phyloP scores from a whole-genome alignment of 2,329 filamentous ascomycete species.

The Dothideomycetes sp. region DNA sequence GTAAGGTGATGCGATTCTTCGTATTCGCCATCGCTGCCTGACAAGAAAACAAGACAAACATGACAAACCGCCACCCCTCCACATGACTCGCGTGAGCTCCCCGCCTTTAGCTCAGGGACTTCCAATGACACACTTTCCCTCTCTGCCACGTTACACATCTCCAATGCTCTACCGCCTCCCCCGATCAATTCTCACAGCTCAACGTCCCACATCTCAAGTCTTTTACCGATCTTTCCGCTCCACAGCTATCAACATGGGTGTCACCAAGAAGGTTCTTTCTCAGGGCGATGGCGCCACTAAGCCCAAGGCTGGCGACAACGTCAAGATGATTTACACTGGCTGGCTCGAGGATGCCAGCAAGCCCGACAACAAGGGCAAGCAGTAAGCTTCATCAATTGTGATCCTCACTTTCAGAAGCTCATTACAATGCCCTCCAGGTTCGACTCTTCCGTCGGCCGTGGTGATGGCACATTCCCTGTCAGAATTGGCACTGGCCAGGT shows the following conservation, averaged over 20 bases:
- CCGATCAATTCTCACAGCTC: conserved; percentile 5
- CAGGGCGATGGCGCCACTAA: conserved; percentile 51
- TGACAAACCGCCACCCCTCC: neutral
- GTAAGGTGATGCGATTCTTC: no score
- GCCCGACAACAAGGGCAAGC: conserved; percentile 51
- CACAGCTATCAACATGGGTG: conserved; percentile 33
- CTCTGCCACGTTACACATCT: conserved; percentile 5
- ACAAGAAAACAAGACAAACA: no score
- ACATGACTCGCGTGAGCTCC: neutral
- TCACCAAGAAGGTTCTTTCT: conserved; percentile 54
- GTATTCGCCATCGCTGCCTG: no score
- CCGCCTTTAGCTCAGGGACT: neutral
- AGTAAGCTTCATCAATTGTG: conserved; percentile 48
- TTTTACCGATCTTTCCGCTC: conserved; percentile 4
- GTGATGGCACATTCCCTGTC: conserved; percentile 54
- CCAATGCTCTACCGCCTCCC: conserved; percentile 6
- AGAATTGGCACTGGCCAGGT: conserved; percentile 73
- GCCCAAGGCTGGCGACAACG: conserved; percentile 57
- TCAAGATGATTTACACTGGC: conserved; percentile 86
- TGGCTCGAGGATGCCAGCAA: conserved; percentile 60
- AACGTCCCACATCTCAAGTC: conserved; percentile 6
- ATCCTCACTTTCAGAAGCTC: neutral
- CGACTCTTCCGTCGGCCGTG: conserved; percentile 71
- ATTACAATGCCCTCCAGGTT: conserved; percentile 48
- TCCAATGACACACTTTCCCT: conserved; percentile 1